Conservation (phyloP, 768 basidiomycete species). For the Leccinum variicolor region DNA sequence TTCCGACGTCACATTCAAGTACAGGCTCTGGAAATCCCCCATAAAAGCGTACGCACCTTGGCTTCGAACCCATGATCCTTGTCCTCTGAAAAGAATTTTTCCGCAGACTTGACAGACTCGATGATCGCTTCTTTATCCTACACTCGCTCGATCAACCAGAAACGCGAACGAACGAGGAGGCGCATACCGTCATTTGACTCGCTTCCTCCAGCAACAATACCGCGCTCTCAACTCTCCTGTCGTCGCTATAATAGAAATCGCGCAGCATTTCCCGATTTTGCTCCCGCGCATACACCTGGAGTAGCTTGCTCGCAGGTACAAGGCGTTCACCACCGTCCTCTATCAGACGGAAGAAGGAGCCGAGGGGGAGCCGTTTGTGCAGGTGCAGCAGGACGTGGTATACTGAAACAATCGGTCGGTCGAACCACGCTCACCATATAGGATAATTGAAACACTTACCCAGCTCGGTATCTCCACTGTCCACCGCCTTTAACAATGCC, state of each 20-base stretch:
- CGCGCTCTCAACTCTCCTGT: conserved; percentile 90
- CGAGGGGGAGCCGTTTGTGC: conserved; percentile 76
- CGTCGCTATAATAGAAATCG: conserved; percentile 98
- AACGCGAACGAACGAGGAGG: not conserved
- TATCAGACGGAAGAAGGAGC: conserved; percentile 90
- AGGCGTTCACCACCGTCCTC: conserved; percentile 84
- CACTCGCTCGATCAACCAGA: conserved; percentile 1
- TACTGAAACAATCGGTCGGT: conserved; percentile 45
- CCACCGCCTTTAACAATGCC: conserved; percentile 85
- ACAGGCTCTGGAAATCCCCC: not conserved
- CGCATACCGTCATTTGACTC: conserved; percentile 53
- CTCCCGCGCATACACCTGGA: conserved; percentile 89
- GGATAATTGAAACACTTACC: conserved; percentile 46
- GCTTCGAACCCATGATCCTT: conserved; percentile 90
- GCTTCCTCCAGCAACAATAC: conserved; percentile 87
- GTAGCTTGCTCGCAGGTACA: conserved; percentile 68
- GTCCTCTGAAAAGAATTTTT: conserved; percentile 93
- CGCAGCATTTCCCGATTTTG: conserved; percentile 89
- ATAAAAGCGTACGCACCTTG: conserved; percentile 49
- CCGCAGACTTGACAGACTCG: conserved; percentile 71
- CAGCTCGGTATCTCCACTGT: conserved; percentile 94
- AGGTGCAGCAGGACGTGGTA: conserved; percentile 92
- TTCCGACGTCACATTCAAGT: not conserved
- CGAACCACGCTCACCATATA: not conserved
- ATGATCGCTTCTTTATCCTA: conserved; percentile 76